phyloP scores from a whole-genome alignment of 306 rosid genomes.

The Begonia fuchsioides region DNA sequence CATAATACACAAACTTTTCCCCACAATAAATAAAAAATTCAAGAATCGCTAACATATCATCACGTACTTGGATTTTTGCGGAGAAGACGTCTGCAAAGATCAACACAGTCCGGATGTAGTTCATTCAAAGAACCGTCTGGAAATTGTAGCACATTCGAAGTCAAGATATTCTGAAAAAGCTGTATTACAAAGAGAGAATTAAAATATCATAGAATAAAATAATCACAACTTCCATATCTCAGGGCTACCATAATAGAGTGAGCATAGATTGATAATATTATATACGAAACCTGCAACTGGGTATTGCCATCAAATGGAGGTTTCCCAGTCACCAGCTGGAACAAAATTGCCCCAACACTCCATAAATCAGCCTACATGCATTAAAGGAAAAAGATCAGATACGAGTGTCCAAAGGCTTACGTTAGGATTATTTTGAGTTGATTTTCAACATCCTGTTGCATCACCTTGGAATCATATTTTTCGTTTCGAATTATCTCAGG shows the following conservation, averaged over 20 bases:
- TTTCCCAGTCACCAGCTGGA: constrained; percentile 76
- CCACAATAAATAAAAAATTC: no score
- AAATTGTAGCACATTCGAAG: constrained; percentile 56
- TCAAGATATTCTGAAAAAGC: constrained; percentile 80
- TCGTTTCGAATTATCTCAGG: constrained; percentile 70
- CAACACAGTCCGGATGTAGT: constrained; percentile 65
- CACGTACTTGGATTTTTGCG: constrained; percentile 71
- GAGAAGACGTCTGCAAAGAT: constrained; percentile 85
- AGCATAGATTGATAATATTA: background rate
- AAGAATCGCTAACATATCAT: constrained; percentile 10
- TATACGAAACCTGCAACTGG: constrained; percentile 51
- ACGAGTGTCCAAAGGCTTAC: background rate
- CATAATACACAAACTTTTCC: no score
- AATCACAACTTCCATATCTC: background rate
- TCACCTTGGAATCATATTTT: constrained; percentile 87
- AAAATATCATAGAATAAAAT: constrained; percentile 3
- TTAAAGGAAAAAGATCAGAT: constrained; percentile 1
- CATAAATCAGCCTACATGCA: constrained; percentile 84
- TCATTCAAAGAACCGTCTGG: constrained; percentile 50
- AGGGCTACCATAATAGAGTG: background rate
- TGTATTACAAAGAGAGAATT: constrained; percentile 22
- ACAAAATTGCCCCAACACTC: constrained; percentile 96
- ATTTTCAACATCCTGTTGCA: constrained; percentile 10
- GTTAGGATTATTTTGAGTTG: no score
- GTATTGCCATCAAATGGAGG: constrained; percentile 79